Conservation (phyloP, 345 rosid species). For the Sisymbrium irio region DNA sequence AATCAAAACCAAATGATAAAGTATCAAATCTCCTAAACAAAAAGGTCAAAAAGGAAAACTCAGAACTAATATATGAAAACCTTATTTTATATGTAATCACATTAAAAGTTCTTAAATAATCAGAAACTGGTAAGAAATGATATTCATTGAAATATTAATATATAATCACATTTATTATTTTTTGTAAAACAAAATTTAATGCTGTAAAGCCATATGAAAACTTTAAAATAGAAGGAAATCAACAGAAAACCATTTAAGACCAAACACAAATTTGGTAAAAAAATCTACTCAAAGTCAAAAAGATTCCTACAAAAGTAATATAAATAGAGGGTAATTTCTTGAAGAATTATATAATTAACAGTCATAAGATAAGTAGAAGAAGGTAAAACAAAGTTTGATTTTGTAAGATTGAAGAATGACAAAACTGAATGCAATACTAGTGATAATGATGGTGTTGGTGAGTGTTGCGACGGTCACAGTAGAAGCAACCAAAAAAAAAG, state of each 20-base stretch:
- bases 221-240: neutral
- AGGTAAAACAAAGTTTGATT: neutral
- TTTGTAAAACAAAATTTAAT: neutral
- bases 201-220: neutral
- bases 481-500: neutral
- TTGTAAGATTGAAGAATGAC: neutral
- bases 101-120: neutral
- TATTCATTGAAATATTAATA: neutral
- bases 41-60: too few species aligned
- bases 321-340: constrained; percentile 14
- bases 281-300: neutral
- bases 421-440: constrained; percentile 11
- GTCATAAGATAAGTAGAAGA: neutral
- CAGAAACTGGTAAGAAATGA: neutral
- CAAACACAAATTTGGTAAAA: neutral
- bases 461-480: neutral
- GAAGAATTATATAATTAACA: neutral
- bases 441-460: neutral
- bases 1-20: too few species aligned
- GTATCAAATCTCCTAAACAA: too few species aligned
- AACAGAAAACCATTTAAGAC: too few species aligned
- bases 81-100: too few species aligned
- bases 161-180: neutral
- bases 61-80: too few species aligned
- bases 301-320: neutral